A percentile compares a stretch with the other conserved stretches of the same genome.
phyloP scores from a whole-genome alignment of 2,329 filamentous ascomycete species.

The Penicillium sp. region DNA sequence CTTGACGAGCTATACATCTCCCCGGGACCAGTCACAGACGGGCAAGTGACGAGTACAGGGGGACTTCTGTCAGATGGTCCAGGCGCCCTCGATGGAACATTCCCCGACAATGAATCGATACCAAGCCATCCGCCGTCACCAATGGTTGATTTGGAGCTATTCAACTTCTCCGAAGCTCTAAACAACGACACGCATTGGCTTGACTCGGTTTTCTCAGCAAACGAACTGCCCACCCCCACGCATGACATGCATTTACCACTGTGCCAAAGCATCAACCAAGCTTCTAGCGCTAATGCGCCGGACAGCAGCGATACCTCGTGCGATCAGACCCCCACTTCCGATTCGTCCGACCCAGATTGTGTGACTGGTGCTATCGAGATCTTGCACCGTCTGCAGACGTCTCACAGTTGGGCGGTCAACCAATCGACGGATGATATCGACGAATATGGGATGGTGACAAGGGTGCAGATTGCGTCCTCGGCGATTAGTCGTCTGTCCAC shows the following conservation, averaged over 20 bases:
- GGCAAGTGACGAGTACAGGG: too few relatives aligned
- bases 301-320: not conserved
- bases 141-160: not conserved
- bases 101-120: not conserved
- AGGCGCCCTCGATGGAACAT: not conserved
- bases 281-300: not conserved
- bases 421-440: not conserved
- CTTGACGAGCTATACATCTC: constrained; percentile 3
- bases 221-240: too few relatives aligned
- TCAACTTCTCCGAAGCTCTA: not conserved
- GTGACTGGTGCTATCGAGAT: constrained; percentile 6
- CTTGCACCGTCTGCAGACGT: not conserved
- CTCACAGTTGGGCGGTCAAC: not conserved
- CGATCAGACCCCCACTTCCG: not conserved
- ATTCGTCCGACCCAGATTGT: constrained; percentile 5
- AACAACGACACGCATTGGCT: not conserved
- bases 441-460: not conserved
- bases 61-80: too few relatives aligned
- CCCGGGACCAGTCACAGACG: not conserved
- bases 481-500: constrained; percentile 8
- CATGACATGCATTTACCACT: not conserved
- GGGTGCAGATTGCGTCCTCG: constrained; percentile 1
- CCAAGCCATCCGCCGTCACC: not conserved
- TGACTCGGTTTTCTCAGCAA: too few relatives aligned
- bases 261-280: not conserved